Evolutionary conservation across 2,329 filamentous ascomycete species (phyloP), one percentile per base, ranked within the genome.

Genomic region (Xylaria sp.): DNA sequence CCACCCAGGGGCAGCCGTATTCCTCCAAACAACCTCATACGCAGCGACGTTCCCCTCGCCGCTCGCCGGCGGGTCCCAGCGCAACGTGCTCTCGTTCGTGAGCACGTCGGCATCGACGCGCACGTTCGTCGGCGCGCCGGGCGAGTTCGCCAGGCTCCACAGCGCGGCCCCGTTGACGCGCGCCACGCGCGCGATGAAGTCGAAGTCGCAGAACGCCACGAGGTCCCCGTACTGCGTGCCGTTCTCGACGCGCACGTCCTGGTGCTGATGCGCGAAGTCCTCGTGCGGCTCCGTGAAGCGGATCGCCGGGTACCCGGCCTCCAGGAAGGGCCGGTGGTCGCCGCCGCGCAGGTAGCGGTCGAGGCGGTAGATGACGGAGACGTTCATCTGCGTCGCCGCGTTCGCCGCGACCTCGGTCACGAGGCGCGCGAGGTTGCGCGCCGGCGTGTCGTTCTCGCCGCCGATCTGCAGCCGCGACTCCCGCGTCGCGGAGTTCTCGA

Each of bases 231-330:
- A 89, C 66, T 86, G 83, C 28, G 81, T 83, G 58, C 85, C 82
- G 57, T 82, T 80, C 7, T 72, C 73, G 13, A 85, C 80, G 0
- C 86, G 81, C 0, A 85, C 72, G 68, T 89, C 82, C 77, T 89
- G 87, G 72, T 89, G 87, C 77, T 89, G 87, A 74, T 89, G 87
- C 3, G 78, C 80, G 74, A 84, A 89, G 74, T 89, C 81, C 78
- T 89, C 87, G 63, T 85, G 82, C 0, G 87, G 85, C 78, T 89
- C 87, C 0, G 86, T 88, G 80, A 87, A 88, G 1, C 87, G 82
- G 15, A 85, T 82, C 0, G 85, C 86, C 3, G 86, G 80, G 73
- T 85, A 89, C 3, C 87, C 87, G n/a, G 83, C 82, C 52, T 83
- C 78, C 13, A 89, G 82, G 75, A 89, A 89, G 0, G 85, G 81